Evolutionary conservation across 495 filamentous ascomycete genomes (phyloP), one percentile per base, ranked within the genome.

Genomic region (Lophium mytilinum): DNA sequence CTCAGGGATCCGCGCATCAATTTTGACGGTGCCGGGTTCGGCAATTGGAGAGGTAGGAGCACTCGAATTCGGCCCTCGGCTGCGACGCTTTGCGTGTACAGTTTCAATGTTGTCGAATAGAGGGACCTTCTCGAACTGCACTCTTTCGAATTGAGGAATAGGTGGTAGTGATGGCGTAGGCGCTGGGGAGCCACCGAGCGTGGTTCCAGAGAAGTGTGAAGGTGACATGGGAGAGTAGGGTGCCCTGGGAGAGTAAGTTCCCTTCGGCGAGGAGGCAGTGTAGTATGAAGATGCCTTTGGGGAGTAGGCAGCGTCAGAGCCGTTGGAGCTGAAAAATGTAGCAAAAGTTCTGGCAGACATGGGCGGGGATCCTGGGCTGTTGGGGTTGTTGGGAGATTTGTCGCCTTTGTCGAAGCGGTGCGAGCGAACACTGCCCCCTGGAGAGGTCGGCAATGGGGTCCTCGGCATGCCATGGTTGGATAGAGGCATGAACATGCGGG

Each of bases 291-390:
- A 24, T 1, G 15, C 12, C 14, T 55, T 15, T 5, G 62, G 62
- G 21, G 62, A 65, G 36, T 50, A 61, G 4, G 57, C 52, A 15
- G 62, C 57, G 37, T 49, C 57, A 9, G 62, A 65, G 10, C 60
- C 62, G 37, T 49, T 54, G 7, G 62, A 65, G 10, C 60, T 57
- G 45, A 57, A 61, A 19, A 65, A 60, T 4, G 62, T 65, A 19
- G 53, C 47, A 24, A 65, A 65, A 0, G 57, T 60, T 35, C 43
- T 50, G 0, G 62, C 57, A 1, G 62, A 65, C 53, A 65, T 52
- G 6, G 62, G 62, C 3, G 62, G 61, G 3, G 57, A 64, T 52
- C 59, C 59, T 24, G 49, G 36, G 45, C 51, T 18, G 8, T 8
- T n/a, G 19, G 10, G 50, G 40, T 10, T 36, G 46, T 14, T 3